These are phyloP conservation scores for Osmanthus fragrans DNA, from an alignment of 257 asterid genomes.

Conservation along the genomic window DNA sequence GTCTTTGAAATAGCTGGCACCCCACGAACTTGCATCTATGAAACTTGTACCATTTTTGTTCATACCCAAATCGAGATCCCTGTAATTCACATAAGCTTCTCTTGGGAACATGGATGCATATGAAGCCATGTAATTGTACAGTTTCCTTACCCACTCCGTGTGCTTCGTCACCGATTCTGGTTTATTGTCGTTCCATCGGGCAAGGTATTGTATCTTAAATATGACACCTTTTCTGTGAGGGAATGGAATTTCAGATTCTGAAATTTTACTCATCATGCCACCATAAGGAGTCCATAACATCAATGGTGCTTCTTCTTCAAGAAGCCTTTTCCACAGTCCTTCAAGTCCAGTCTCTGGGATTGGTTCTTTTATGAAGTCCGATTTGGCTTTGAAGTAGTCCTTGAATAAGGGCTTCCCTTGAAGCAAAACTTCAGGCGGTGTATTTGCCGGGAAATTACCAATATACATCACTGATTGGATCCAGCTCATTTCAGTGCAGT, in stretches of 20 bases:
- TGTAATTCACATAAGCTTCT: constrained; percentile 64
- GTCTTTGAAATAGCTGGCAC: constrained; percentile 51
- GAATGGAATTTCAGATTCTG: constrained; percentile 61
- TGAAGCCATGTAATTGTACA: constrained; percentile 61
- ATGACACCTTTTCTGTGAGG: constrained; percentile 61
- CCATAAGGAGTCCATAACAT: constrained; percentile 62
- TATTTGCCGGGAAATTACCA: constrained; percentile 49
- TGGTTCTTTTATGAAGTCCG: constrained; percentile 51
- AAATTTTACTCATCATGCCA: constrained; percentile 60
- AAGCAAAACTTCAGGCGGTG: constrained; percentile 58
- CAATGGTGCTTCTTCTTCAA: constrained; percentile 32
- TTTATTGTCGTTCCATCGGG: constrained; percentile 50
- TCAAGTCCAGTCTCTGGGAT: constrained; percentile 54
- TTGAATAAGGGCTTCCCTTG: constrained; percentile 65
- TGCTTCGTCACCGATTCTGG: constrained; percentile 45
- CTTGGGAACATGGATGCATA: constrained; percentile 66
- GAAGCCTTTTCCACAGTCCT: constrained; percentile 48
- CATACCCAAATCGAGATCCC: constrained; percentile 70
- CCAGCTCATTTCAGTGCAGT: constrained; percentile 62
- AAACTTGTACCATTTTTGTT: constrained; percentile 40
- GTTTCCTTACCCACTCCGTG: constrained; percentile 52
- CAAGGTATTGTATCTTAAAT: constrained; percentile 48
- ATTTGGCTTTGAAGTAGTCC: constrained; percentile 66
- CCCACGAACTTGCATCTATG: constrained; percentile 56
- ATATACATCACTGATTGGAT: constrained; percentile 54